Evolutionary conservation across 148 eudicot genomes (phyloP).

Genomic region (Camellia granthamiana): DNA sequence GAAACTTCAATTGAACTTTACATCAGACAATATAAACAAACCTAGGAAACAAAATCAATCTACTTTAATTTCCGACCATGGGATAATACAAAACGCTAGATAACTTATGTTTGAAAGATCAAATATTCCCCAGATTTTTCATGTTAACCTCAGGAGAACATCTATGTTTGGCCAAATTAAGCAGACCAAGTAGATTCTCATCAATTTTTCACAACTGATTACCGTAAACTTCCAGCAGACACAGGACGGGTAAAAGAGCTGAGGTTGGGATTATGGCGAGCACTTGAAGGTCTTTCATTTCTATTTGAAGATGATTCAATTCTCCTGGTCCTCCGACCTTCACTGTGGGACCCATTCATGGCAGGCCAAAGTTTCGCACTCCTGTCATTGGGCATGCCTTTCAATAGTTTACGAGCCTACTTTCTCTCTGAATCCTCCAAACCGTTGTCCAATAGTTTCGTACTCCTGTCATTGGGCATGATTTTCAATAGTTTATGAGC

Average conservation of each 20-base stretch:
- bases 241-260: conserved; percentile 7
- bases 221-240: conserved; percentile 24
- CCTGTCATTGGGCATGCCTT: conserved; percentile 27
- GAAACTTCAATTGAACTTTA: not conserved
- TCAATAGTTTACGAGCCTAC: conserved; percentile 35
- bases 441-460: no score
- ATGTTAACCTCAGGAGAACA: not conserved
- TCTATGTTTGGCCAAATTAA: not conserved
- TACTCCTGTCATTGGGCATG: no score
- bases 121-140: not conserved
- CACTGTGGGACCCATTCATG: conserved; percentile 19
- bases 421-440: conserved; percentile 36
- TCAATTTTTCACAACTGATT: not conserved
- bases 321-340: conserved; percentile 28
- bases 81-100: not conserved
- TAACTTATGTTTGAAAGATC: not conserved
- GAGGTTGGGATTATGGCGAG: conserved; percentile 15
- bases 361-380: conserved; percentile 27
- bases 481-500: no score
- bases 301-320: not conserved
- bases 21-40: conserved; percentile 1
- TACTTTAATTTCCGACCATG: not conserved
- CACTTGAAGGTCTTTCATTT: conserved; percentile 7
- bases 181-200: conserved; percentile 5
- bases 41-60: not conserved